Conservation (phyloP, 176 grass and related monocot genomes). For the Panicum miliaceum region DNA sequence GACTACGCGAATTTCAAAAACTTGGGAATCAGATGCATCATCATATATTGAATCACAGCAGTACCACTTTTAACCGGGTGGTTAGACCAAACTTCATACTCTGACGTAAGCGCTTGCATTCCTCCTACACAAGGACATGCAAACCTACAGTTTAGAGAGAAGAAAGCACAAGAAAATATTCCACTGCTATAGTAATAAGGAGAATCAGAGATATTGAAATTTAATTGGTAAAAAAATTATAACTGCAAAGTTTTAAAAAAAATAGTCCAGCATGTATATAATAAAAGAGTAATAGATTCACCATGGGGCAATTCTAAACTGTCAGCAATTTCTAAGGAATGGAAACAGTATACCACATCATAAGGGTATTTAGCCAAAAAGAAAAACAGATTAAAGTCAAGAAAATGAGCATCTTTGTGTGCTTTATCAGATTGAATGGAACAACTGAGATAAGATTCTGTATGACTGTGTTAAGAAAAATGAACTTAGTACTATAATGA, state of each 20-base stretch:
- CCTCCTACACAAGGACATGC: conserved; percentile 65
- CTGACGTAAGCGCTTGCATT: conserved; percentile 86
- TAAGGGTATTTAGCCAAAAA: conserved; percentile 28
- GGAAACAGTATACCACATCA: conserved; percentile 24
- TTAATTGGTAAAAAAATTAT: background rate
- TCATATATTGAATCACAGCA: conserved; percentile 41
- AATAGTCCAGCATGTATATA: conserved; percentile 7
- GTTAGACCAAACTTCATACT: conserved; percentile 80
- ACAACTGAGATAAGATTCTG: conserved; percentile 32
- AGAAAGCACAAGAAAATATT: conserved; percentile 31
- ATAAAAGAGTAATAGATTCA: background rate
- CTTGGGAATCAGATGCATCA: conserved; percentile 27
- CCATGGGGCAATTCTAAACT: conserved; percentile 3
- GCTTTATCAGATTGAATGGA: conserved; percentile 13
- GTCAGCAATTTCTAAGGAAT: background rate
- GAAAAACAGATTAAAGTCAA: background rate
- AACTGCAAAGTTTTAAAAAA: background rate
- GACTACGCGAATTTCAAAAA: conserved; percentile 17
- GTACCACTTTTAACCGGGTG: conserved; percentile 91
- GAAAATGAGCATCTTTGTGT: conserved; percentile 13
- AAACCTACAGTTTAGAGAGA: conserved; percentile 46
- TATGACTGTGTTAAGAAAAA: conserved; percentile 25
- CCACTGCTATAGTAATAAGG: background rate
- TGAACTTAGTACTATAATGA: background rate
- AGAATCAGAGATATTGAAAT: conserved; percentile 26